Evolutionary conservation across 106 monocot genomes (phyloP), one percentile per base, ranked within the genome.

Genomic region (Dendrobium officinale): DNA sequence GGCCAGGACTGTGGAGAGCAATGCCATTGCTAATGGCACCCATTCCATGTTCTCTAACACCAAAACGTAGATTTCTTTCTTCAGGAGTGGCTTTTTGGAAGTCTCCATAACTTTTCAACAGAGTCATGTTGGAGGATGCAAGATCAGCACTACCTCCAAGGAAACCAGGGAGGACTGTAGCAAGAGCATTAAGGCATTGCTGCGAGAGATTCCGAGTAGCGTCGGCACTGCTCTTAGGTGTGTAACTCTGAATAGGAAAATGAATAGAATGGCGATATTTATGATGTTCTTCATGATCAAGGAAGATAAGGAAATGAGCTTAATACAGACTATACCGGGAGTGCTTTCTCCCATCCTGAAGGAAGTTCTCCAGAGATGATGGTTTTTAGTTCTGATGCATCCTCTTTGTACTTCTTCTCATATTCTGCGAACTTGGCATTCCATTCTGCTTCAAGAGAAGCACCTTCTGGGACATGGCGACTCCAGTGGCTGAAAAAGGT

Each of bases 131-230:
- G 59, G 92, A 95, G 49, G 92, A 88, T 37, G 95, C 92, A 33
- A 95, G 92, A 68, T 95, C 95, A 41, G 95, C 92, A 37, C 95
- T 92, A 40, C 92, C 95, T 42, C 95, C 95, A 29, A 95, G 88
- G 76, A 95, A 79, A n/a, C 95, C 95, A 18, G 95, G 95, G 24
- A 92, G 78, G 31, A 90, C 88, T 61, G 81, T 85, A 2, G 85
- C 90, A 73, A 95, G 92, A 24, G 91, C 92, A 84, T 95, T 95
- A 33, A 95, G 80, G 85, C 87, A 87, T 42, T 90, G 90, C 55
- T 95, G 95, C 18, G 95, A 95, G n/a, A 95, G 86, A 78, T 95
- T 95, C 77, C 95, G 81, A 4, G 95, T 95, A 73, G 95, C 92
- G 81, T 95, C 90, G 0, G 88, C 88, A 49, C 92, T 80, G 58